Percentiles rank a stretch among this genome's conserved stretches.
phyloP scores from a whole-genome alignment of 2,329 filamentous ascomycete genomes.

The Aspergillus fischeri region DNA sequence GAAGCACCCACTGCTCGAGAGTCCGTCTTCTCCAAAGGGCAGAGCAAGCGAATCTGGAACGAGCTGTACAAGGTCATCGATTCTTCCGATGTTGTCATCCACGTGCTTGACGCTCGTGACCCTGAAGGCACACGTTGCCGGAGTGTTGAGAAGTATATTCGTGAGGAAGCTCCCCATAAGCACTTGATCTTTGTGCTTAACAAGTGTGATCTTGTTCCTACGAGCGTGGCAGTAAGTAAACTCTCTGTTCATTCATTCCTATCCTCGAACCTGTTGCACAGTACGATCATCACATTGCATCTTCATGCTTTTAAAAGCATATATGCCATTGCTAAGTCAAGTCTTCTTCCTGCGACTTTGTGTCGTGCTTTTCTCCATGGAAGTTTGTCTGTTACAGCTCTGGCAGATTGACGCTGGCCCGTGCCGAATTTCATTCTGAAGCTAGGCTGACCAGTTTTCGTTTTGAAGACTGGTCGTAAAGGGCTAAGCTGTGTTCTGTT shows the following conservation, averaged over 20 bases:
- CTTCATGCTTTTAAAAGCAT: slow-evolving; percentile 16
- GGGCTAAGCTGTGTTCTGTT: slow-evolving; percentile 75
- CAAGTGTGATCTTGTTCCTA: slow-evolving; percentile 90
- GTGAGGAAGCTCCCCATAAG: slow-evolving; percentile 91
- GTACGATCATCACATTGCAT: slow-evolving; percentile 17
- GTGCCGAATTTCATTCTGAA: slow-evolving; percentile 61
- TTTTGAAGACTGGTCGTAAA: slow-evolving; percentile 82
- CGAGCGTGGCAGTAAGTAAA: slow-evolving; percentile 84
- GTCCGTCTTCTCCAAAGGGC: slow-evolving; percentile 89
- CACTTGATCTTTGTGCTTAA: slow-evolving; percentile 87
- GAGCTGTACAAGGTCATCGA: slow-evolving; percentile 95
- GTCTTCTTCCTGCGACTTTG: slow-evolving; percentile 62
- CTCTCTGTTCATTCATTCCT: slow-evolving; percentile 8
- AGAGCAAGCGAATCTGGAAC: slow-evolving; percentile 96
- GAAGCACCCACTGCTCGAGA: slow-evolving; percentile 61
- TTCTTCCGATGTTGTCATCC: slow-evolving; percentile 93
- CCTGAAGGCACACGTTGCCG: slow-evolving; percentile 85
- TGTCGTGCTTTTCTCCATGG: slow-evolving; percentile 60
- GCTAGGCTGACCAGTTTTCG: slow-evolving; percentile 70
- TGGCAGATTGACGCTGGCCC: slow-evolving; percentile 88
- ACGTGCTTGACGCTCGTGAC: slow-evolving; percentile 85
- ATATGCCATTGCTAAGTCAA: slow-evolving; percentile 77
- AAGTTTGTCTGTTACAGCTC: slow-evolving; percentile 95
- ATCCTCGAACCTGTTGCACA: slow-evolving; percentile 1
- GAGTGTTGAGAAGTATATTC: slow-evolving; percentile 88